Base-by-base conservation (phyloP, 1,284 basidiomycete species). In the Singerocomus inundabilis region DNA sequence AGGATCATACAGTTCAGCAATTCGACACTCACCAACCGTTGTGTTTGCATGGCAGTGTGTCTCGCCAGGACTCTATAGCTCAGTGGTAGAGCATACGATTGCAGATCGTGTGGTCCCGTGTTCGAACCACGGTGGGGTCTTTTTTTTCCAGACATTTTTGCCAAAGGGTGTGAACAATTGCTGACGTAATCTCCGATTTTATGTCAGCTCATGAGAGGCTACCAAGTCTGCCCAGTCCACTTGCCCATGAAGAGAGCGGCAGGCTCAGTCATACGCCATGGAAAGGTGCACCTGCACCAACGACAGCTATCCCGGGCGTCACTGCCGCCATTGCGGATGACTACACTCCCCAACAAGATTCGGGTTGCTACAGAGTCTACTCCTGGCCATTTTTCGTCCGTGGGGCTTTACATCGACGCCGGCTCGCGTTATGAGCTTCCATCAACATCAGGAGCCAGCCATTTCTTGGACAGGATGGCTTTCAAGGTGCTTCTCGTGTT, bases 391-490 rank as follows among this genome's bases (percentile, higher is more conserved):
- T 98, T 99, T 70, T 90, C 94, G 44, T 89, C 94, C 2, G 81
- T 97, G 1, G 96, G 95, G 15, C 81, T 99, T 31, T 98, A 95
- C 62, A 80, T 98, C 57, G 93, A 98, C 67, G 92, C 93, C 5
- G 96, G 97, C 21, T 87, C 91, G 32, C 80, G 96, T n/a, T 96
- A 90, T 76, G 96, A 99, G 70, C 84, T 81, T 12, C 72, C 79
- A 9, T 72, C 80, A 45, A 89, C 81, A 0, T 85, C 83, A 16
- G 96, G 96, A 1, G 85, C 87, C 6, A 93, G 91, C 56, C 94
- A 98, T 77, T 88, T 98, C 62, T 68, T 98, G 33, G 95, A 98
- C 64, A 81, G 94, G 56, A 86, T 99, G 81, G 95, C 96, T 1
- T 98, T 97, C 80, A 98, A 98, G 81, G 93, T 94, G 54, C 50